Conservation (phyloP, 1,284 basidiomycete genomes). For the Volvariella volvacea region DNA sequence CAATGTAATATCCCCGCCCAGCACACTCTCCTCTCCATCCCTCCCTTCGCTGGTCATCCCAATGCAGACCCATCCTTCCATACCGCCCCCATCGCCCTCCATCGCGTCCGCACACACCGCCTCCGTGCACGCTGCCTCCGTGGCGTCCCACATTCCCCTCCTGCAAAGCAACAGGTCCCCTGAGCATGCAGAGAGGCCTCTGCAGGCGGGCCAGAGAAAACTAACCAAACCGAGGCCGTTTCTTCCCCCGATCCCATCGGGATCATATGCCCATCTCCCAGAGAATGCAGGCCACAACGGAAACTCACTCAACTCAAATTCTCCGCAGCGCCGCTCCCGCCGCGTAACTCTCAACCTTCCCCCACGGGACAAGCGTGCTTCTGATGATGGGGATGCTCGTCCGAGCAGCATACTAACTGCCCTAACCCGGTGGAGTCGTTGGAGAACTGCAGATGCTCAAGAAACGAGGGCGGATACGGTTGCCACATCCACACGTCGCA, state of each 20-base stretch:
- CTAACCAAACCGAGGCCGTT: slow-evolving; percentile 5
- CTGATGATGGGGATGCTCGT: background rate
- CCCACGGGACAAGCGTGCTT: background rate
- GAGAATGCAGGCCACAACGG: background rate
- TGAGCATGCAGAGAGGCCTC: background rate
- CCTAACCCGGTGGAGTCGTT: too few species aligned
- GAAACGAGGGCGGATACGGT: too few species aligned
- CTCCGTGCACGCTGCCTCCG: background rate
- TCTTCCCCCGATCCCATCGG: slow-evolving; percentile 3
- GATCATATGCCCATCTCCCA: slow-evolving; percentile 3
- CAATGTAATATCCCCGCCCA: background rate
- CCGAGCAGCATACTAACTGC: too few species aligned
- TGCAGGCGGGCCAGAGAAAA: background rate
- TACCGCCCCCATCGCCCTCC: background rate
- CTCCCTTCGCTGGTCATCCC: background rate
- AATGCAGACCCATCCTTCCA: background rate
- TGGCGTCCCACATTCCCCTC: background rate
- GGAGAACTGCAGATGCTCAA: too few species aligned
- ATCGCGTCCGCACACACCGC: background rate
- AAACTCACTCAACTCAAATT: too few species aligned
- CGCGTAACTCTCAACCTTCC: background rate
- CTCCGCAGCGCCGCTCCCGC: background rate
- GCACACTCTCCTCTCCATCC: background rate
- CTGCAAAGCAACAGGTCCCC: background rate
- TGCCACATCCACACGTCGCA: too few species aligned